A percentile compares a stretch with the other conserved stretches of the same genome.
Conservation (phyloP, 169 alveolate genomes). For the Eimeria necatrix region DNA sequence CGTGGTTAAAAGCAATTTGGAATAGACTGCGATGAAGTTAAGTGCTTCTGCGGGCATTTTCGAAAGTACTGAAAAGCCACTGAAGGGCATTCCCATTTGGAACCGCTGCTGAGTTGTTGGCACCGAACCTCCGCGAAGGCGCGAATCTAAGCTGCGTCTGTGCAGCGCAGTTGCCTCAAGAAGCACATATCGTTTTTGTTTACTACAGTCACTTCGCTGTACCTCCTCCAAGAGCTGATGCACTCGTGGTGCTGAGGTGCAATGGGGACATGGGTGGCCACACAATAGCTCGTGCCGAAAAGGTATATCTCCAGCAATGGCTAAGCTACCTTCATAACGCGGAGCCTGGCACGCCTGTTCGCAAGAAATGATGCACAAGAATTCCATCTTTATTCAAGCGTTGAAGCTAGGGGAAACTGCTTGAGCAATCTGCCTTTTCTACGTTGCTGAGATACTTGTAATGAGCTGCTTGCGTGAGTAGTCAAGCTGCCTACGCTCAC, state of each 20-base stretch:
- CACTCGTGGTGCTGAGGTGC: slow-evolving; percentile 21
- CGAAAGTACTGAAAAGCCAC: neutral
- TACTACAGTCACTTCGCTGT: neutral
- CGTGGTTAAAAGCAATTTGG: slow-evolving; percentile 7
- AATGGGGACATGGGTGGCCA: slow-evolving; percentile 34
- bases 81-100: neutral
- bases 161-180: neutral
- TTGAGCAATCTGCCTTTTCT: neutral
- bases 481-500: neutral
- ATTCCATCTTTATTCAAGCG: neutral
- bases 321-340: neutral
- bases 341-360: slow-evolving; percentile 56
- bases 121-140: neutral
- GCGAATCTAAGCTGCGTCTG: slow-evolving; percentile 25
- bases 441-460: neutral
- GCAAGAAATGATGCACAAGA: neutral
- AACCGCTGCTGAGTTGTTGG: neutral
- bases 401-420: neutral
- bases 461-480: neutral
- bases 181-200: neutral
- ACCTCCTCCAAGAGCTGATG: neutral
- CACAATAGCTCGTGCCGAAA: slow-evolving; percentile 15
- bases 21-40: slow-evolving; percentile 1
- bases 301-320: neutral
- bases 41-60: slow-evolving; percentile 1